phyloP scores from a whole-genome alignment of 495 filamentous ascomycete genomes.

The Gamarada debralockiae region DNA sequence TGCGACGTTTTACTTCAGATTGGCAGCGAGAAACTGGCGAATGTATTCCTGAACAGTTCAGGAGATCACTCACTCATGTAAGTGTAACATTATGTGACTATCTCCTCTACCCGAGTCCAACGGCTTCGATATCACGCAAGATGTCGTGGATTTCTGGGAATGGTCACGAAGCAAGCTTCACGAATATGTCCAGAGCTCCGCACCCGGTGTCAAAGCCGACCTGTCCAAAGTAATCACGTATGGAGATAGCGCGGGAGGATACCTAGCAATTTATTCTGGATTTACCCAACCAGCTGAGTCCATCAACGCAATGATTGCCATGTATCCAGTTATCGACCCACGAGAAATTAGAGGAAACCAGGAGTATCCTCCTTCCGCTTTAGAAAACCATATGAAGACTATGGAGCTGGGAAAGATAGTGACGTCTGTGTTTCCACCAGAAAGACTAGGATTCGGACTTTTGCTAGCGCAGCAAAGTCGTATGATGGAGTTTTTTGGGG shows the following conservation, averaged over 20 bases:
- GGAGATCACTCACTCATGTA: constrained; percentile 1
- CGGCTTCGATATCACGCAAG: constrained; percentile 42
- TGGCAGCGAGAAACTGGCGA: constrained; percentile 4
- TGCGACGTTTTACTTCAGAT: constrained; percentile 16
- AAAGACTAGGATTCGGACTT: background rate
- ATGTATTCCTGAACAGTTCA: constrained; percentile 6
- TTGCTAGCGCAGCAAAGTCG: constrained; percentile 4
- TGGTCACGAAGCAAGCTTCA: constrained; percentile 32
- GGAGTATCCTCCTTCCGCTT: background rate
- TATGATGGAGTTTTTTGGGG: background rate
- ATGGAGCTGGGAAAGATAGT: constrained; percentile 1
- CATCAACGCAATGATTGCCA: constrained; percentile 13
- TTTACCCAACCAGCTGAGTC: constrained; percentile 9
- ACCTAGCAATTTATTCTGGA: constrained; percentile 30
- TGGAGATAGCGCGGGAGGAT: constrained; percentile 27
- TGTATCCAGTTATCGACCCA: constrained; percentile 3
- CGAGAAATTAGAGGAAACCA: background rate
- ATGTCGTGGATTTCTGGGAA: constrained; percentile 46
- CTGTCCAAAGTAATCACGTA: constrained; percentile 2
- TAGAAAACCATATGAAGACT: background rate
- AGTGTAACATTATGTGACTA: background rate
- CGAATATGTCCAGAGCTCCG: background rate
- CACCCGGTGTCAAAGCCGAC: constrained; percentile 5
- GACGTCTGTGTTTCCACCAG: constrained; percentile 5
- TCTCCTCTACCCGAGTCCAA: constrained; percentile 46